Base-by-base conservation (phyloP, 305 asterid species). In the Nicotiana rustica region DNA sequence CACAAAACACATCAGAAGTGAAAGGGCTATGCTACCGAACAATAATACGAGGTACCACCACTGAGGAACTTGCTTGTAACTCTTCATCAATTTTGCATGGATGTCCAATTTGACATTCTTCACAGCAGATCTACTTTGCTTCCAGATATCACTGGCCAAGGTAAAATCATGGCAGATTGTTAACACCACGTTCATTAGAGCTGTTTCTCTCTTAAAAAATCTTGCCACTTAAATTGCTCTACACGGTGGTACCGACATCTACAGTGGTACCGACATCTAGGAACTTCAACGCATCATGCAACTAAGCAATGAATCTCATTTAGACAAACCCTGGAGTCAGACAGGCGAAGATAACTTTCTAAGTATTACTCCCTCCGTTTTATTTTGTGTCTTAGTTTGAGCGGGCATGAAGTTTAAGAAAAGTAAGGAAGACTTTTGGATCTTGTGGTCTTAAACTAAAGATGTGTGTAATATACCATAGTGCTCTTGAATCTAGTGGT, bases 1-100 rank as follows among this genome's bases (percentile, higher is more conserved):
- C 29, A 93, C 86, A 52, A 95, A 92, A 36, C 90, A 85, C 92
- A 91, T 88, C 89, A 93, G 10, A 8, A 93, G 84, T 70, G 99
- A 92, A 0, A 95, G 68, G 52, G 77, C 90, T 41, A 91, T 87
- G 94, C 98, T 92, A 67, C 94, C 97, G 0, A 84, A 52, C 13
- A 95, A 84, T 62, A 95, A 77, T 52, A 90, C 61, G 13, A 92
- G 91, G 91, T 85, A 95, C 99, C 99, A 95, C 94, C 95, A 95
- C 35, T 94, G 97, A 47, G 99, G 99, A 52, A 94, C 99, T 88
- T 94, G 91, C 84, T 91, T 94, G 91, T 94, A 95, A 38, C 90
- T 86, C 85, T 87, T 91, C 99, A 95, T 95, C 91, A 95, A 57
- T 85, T 86, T 94, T 6, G 99, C 66, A 65, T 95, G 99, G 9